Base-by-base conservation (phyloP, 768 basidiomycete species). In the Pisolithus albus region DNA sequence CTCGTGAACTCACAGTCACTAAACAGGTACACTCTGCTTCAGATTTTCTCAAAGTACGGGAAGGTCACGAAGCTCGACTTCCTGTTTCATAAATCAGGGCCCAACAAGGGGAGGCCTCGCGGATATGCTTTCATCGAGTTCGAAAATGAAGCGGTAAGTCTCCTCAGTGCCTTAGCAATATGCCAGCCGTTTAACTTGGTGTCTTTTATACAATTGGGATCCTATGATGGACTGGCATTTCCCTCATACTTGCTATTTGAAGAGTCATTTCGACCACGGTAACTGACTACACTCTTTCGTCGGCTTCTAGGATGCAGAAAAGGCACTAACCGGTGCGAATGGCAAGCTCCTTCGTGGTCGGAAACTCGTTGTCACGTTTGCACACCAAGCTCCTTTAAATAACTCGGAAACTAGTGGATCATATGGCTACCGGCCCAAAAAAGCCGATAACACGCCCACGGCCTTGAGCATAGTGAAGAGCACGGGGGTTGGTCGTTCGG, bases 91-190 rank as follows among this genome's bases (percentile, higher is more conserved):
- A 97, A 95, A 70, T 74, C 86, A 0, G 96, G 95, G 0, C 77
- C 83, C 11, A 69, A 84, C 61, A 93, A 86, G 64, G 96, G 96
- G 16, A 96, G 90, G 65, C 94, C 96, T 0, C 76, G 94, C 11
- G 95, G 96, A 5, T 98, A 95, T 67, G 94, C 93, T 0, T 99
- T 98, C 59, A 70, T 99, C 32, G 91, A 97, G 70, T 97, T 84
- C 61, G 75, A 75, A 28, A 78, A 78, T 41, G 76, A 83, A 70
- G 81, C 83, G 70, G 95, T 98, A 70, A 75, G 89, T 84, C 47
- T 19, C 23, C 23, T 55, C 30, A 8, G 46, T 44, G 58, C 55
- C 52, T 60, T 50, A 61, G 58, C 59, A 8, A 18, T 50, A 38
- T 61, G 56, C 52, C 46, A 37, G 43, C 40, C 59, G 64, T 66